phyloP scores from a whole-genome alignment of 495 filamentous ascomycete genomes.

The Talaromyces trachyspermus region DNA sequence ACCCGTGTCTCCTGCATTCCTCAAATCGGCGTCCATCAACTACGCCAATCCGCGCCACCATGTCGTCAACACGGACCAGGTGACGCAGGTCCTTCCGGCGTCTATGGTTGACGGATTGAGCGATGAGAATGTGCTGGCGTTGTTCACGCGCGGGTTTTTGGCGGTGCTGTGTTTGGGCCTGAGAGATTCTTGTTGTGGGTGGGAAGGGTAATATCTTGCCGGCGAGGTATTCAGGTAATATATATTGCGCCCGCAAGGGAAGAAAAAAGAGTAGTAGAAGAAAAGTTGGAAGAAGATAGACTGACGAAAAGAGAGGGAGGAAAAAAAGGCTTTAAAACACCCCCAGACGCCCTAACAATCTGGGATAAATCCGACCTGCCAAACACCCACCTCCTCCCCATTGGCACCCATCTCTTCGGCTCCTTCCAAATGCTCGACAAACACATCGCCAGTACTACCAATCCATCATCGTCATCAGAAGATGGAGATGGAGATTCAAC shows the following conservation, averaged over 20 bases:
- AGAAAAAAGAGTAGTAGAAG: neutral
- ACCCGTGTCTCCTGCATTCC: constrained; percentile 11
- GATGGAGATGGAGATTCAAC: too few species aligned
- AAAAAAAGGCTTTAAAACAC: constrained; percentile 4
- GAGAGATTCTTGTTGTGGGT: constrained; percentile 10
- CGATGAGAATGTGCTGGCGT: constrained; percentile 12
- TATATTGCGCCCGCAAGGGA: neutral
- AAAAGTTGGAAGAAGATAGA: too few species aligned
- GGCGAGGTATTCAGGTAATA: constrained; percentile 10
- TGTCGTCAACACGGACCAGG: constrained; percentile 8
- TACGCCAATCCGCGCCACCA: constrained; percentile 15
- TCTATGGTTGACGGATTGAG: constrained; percentile 9
- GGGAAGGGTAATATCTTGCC: constrained; percentile 11
- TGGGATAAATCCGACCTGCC: constrained; percentile 11
- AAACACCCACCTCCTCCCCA: constrained; percentile 4
- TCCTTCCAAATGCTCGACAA: constrained; percentile 14
- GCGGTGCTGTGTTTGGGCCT: constrained; percentile 13
- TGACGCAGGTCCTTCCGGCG: constrained; percentile 11
- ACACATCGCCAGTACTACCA: constrained; percentile 7
- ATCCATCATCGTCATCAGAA: too few species aligned
- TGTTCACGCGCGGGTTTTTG: constrained; percentile 15
- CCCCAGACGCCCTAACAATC: constrained; percentile 5
- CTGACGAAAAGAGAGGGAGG: too few species aligned
- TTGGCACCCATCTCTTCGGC: constrained; percentile 14
- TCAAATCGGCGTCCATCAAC: constrained; percentile 9